These are phyloP conservation scores for Ophiostoma pallidulum DNA, from an alignment of 2,329 filamentous ascomycete genomes.

Conservation along the genomic window DNA sequence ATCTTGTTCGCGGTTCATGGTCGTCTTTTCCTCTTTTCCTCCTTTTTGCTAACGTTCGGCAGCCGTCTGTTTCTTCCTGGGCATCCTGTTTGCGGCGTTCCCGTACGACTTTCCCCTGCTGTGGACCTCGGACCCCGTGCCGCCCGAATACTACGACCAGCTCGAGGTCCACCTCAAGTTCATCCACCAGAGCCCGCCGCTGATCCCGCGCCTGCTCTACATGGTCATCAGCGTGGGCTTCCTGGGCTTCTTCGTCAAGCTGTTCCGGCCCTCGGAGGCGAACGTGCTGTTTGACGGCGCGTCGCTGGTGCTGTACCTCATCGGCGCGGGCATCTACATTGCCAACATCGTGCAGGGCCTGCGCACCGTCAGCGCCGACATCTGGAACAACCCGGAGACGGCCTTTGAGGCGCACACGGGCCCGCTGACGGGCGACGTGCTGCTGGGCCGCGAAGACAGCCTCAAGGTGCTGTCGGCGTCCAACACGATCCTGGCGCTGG, in stretches of 20 bases:
- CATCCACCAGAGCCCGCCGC: conserved; percentile 79
- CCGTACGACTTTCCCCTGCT: conserved; percentile 92
- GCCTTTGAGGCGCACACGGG: conserved; percentile 31
- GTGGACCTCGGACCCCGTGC: conserved; percentile 60
- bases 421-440: conserved; percentile 48
- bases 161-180: conserved; percentile 86
- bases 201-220: conserved; percentile 89
- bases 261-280: conserved; percentile 85
- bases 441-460: conserved; percentile 77
- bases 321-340: conserved; percentile 85
- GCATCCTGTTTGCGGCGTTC: conserved; percentile 91
- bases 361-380: conserved; percentile 65
- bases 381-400: conserved; percentile 40
- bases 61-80: conserved; percentile 96
- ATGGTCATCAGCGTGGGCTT: conserved; percentile 85
- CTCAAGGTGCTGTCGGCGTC: conserved; percentile 85
- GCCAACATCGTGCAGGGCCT: conserved; percentile 96
- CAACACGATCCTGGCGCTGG: conserved; percentile 90
- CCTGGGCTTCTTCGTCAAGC: conserved; percentile 82
- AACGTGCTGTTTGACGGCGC: conserved; percentile 93
- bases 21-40: conserved; percentile 3
- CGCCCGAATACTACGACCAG: conserved; percentile 64
- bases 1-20: conserved; percentile 3
- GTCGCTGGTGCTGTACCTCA: conserved; percentile 71
- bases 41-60: conserved; percentile 15